Evolutionary conservation across 2,329 filamentous ascomycete species (phyloP).

Genomic region (Mycogone perniciosa): DNA sequence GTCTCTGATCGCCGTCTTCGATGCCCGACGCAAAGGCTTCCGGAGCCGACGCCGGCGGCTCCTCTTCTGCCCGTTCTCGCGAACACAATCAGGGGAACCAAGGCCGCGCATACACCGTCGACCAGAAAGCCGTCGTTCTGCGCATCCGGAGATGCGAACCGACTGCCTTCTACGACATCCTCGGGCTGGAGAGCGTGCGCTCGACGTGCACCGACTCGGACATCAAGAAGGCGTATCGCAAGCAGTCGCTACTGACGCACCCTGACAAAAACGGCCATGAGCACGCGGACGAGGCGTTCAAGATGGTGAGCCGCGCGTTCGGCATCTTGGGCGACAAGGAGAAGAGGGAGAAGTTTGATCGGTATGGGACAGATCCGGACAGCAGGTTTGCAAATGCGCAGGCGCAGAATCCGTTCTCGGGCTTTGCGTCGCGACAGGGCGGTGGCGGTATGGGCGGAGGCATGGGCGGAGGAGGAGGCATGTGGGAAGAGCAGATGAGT

Average conservation of each 20-base stretch:
- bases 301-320: conserved; percentile 93
- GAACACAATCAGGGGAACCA: conserved; percentile 72
- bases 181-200: conserved; percentile 62
- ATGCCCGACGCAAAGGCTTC: conserved; percentile 47
- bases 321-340: conserved; percentile 88
- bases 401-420: conserved; percentile 56
- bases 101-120: conserved; percentile 71
- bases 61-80: conserved; percentile 40
- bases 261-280: conserved; percentile 98
- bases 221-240: conserved; percentile 97
- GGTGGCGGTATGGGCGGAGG: conserved; percentile 40
- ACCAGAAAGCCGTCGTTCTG: conserved; percentile 87
- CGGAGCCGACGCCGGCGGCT: conserved; percentile 44
- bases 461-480: conserved; percentile 50
- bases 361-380: conserved; percentile 87
- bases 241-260: conserved; percentile 88
- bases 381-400: conserved; percentile 67
- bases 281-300: conserved; percentile 95
- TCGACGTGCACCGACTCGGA: conserved; percentile 68
- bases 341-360: conserved; percentile 77
- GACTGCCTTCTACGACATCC: conserved; percentile 93
- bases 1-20: conserved; percentile 11
- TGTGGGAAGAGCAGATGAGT: conserved; percentile 88
- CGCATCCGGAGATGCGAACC: conserved; percentile 77
- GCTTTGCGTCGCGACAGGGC: conserved; percentile 44